These are phyloP conservation scores for Pseudogymnoascus sp. DNA, from an alignment of 2,329 filamentous ascomycete genomes.

Conservation along the genomic window DNA sequence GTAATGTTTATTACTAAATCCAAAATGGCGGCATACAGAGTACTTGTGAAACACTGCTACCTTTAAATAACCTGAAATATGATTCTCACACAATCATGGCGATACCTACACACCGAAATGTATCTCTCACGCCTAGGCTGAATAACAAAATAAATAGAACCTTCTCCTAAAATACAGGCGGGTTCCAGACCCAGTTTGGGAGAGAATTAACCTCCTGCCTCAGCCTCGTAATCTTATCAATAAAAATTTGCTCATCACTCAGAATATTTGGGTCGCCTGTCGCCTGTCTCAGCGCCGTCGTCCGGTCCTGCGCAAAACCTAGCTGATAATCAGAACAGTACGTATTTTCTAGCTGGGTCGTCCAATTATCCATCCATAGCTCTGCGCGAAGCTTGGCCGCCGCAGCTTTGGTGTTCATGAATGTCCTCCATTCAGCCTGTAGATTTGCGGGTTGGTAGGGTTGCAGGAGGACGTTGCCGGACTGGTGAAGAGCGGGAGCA, in stretches of 20 bases:
- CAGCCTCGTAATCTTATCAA: background rate
- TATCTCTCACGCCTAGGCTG: background rate
- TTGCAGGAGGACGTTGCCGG: background rate
- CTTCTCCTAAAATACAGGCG: background rate
- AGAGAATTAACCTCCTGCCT: conserved; percentile 2
- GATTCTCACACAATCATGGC: background rate
- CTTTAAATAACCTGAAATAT: background rate
- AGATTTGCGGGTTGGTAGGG: background rate
- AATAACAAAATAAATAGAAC: background rate
- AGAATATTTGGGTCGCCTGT: background rate
- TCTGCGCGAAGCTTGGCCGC: background rate
- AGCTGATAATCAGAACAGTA: background rate
- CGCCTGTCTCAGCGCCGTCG: background rate
- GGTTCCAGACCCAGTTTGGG: background rate
- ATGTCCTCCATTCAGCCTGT: background rate
- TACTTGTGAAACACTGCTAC: background rate
- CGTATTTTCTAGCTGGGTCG: background rate
- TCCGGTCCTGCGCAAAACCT: background rate
- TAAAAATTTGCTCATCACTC: background rate
- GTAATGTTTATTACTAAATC: background rate
- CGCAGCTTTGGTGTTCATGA: background rate
- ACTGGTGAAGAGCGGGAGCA: conserved; percentile 1
- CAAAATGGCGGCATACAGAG: background rate
- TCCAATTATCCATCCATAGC: background rate
- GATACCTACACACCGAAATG: background rate